phyloP scores from a whole-genome alignment of 2,329 filamentous ascomycete species.

The Trichoderma polysporum region DNA sequence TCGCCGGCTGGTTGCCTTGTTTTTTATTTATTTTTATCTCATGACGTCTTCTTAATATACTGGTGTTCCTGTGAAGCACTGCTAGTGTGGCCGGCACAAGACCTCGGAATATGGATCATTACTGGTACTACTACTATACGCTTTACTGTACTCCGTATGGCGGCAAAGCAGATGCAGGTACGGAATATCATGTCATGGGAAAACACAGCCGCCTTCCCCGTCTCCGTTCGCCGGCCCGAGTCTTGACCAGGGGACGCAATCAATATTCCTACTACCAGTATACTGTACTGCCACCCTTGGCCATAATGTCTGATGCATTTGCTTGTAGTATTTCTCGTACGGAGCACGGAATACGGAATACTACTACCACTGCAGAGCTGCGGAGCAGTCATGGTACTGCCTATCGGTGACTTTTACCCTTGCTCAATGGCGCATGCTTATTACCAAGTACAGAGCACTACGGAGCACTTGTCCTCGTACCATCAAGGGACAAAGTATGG shows the following conservation, averaged over 20 bases:
- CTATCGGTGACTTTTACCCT: not conserved
- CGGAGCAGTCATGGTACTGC: not conserved
- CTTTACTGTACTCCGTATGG: too few species aligned
- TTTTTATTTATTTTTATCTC: not conserved
- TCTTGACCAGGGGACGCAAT: not conserved
- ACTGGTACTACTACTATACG: too few species aligned
- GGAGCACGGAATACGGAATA: not conserved
- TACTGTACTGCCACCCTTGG: too few species aligned
- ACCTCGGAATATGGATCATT: too few species aligned
- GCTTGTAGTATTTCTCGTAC: not conserved
- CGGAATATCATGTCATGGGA: not conserved
- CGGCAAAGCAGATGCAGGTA: conserved; percentile 3
- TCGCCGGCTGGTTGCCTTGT: not conserved
- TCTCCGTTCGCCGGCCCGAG: not conserved
- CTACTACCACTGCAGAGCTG: not conserved
- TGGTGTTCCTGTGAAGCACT: too few species aligned
- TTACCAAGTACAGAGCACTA: not conserved
- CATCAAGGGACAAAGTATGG: too few species aligned
- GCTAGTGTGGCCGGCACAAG: too few species aligned
- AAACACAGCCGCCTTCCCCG: not conserved
- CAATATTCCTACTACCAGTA: not conserved
- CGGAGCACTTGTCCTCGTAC: too few species aligned
- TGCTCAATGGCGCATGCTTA: not conserved
- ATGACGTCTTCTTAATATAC: not conserved
- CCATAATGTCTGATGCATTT: not conserved